Evolutionary conservation across 1,139 yeast genomes (phyloP).

Genomic region (Scheffersomyces quercinus): DNA sequence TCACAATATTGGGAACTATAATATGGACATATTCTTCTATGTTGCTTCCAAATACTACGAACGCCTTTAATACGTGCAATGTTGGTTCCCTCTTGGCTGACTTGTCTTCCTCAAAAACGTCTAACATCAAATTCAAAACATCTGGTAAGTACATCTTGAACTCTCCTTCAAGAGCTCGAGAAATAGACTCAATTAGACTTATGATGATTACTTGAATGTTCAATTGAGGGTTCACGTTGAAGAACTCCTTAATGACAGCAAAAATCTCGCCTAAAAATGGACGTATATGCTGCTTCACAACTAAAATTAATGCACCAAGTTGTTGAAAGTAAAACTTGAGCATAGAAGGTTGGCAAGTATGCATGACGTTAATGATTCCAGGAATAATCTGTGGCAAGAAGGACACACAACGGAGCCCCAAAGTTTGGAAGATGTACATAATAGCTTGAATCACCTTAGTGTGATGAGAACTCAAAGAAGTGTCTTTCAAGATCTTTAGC

Average conservation of each 20-base stretch:
- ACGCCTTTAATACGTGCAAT: constrained; percentile 74
- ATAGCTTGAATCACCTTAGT: constrained; percentile 90
- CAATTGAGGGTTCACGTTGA: constrained; percentile 49
- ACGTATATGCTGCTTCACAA: constrained; percentile 88
- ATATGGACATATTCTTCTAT: constrained; percentile 88
- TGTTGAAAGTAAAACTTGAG: constrained; percentile 90
- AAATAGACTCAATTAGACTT: constrained; percentile 77
- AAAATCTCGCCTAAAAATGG: constrained; percentile 81
- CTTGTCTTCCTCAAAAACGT: constrained; percentile 77
- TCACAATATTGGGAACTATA: constrained; percentile 80
- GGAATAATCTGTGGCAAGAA: constrained; percentile 87
- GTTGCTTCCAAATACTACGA: constrained; percentile 87
- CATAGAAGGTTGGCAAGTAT: constrained; percentile 77
- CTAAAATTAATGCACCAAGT: constrained; percentile 71
- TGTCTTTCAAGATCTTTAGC: constrained; percentile 80
- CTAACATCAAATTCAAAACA: constrained; percentile 71
- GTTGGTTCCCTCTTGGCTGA: constrained; percentile 66
- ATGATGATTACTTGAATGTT: constrained; percentile 79
- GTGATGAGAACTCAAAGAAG: constrained; percentile 83
- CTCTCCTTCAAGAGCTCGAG: constrained; percentile 87
- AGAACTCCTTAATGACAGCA: constrained; percentile 72
- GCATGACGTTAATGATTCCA: constrained; percentile 83
- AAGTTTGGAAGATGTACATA: constrained; percentile 83
- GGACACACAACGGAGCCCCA: constrained; percentile 85
- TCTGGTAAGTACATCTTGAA: constrained; percentile 82